Evolutionary conservation across 2,329 filamentous ascomycete genomes (phyloP).

Genomic region (Cordyceps militaris): DNA sequence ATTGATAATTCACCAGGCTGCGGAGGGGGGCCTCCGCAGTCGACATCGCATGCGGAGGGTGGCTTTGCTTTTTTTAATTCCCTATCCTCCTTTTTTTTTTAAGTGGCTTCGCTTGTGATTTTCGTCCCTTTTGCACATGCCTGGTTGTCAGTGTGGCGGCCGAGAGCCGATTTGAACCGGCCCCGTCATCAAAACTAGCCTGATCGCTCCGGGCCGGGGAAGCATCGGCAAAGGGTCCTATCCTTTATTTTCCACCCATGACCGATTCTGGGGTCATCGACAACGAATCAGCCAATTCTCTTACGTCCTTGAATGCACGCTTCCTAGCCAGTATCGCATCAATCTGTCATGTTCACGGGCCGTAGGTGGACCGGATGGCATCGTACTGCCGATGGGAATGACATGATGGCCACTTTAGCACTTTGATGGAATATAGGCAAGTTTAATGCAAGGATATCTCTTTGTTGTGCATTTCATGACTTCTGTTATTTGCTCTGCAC

Average conservation of each 20-base stretch:
- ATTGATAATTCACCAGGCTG: background rate
- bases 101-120: background rate
- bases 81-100: background rate
- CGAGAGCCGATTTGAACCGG: background rate
- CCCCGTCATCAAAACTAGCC: background rate
- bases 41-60: conserved; percentile 1
- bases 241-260: too few relatives aligned
- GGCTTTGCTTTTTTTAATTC: background rate
- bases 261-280: too few relatives aligned
- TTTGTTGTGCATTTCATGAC: too few relatives aligned
- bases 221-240: background rate
- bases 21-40: conserved; percentile 1
- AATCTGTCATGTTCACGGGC: background rate
- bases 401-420: too few relatives aligned
- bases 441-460: too few relatives aligned
- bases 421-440: too few relatives aligned
- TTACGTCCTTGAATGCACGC: background rate
- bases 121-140: background rate
- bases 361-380: background rate
- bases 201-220: conserved; percentile 1
- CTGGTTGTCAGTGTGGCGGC: background rate
- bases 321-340: background rate
- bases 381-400: background rate
- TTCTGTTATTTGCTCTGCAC: background rate
- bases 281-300: background rate